Percentiles rank a stretch among this genome's conserved stretches.
Evolutionary conservation across 768 basidiomycete species (phyloP).

Genomic region (Podaxis sp.): DNA sequence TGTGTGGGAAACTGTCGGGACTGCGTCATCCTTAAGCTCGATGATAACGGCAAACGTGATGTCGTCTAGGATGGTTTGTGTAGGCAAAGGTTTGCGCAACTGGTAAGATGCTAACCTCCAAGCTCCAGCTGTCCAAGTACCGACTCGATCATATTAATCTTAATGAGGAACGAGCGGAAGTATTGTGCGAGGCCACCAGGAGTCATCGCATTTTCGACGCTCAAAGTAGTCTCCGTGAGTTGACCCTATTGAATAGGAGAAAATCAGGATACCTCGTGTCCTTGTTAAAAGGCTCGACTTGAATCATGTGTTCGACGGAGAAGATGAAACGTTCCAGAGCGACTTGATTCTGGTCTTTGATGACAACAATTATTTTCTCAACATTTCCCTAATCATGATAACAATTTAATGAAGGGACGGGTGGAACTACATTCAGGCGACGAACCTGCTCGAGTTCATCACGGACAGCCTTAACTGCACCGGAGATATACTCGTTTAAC

Average conservation of each 20-base stretch:
- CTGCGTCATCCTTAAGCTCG: conserved; percentile 69
- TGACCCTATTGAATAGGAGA: neutral
- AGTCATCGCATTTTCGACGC: conserved; percentile 73
- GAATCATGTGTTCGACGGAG: conserved; percentile 78
- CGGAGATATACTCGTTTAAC: conserved; percentile 87
- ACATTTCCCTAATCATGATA: conserved; percentile 60
- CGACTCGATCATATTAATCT: conserved; percentile 75
- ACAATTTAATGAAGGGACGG: neutral
- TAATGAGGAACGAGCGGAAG: conserved; percentile 82
- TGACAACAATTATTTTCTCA: conserved; percentile 78
- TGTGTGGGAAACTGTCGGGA: conserved; percentile 49
- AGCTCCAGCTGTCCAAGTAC: conserved; percentile 61
- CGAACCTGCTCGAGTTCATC: conserved; percentile 73
- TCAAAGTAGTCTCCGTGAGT: conserved; percentile 25
- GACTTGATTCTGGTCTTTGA: conserved; percentile 78
- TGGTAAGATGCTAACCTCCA: conserved; percentile 39
- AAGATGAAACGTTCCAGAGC: conserved; percentile 91
- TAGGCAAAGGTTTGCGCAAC: neutral
- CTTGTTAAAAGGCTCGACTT: conserved; percentile 68
- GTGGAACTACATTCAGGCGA: neutral
- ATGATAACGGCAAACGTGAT: conserved; percentile 81
- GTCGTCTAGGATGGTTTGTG: conserved; percentile 44
- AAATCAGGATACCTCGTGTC: conserved; percentile 53
- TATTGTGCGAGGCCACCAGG: conserved; percentile 64
- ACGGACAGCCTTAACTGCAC: conserved; percentile 76